A percentile compares a stretch with the other conserved stretches of the same genome.
Evolutionary conservation across 2,329 filamentous ascomycete species (phyloP).

Genomic region (Xylogone sp.): DNA sequence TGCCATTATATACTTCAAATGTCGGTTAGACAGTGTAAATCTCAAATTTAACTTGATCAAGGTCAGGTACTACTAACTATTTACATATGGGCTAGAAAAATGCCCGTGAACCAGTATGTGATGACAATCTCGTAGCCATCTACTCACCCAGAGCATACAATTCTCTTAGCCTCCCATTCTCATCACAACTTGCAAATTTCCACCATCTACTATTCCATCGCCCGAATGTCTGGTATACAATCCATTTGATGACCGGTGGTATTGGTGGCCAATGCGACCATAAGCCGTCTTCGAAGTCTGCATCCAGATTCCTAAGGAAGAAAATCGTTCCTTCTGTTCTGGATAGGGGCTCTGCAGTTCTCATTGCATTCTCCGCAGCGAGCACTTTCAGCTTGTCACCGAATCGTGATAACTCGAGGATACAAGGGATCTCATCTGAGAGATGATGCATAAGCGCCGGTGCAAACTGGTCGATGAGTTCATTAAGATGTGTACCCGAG

Average conservation of each 20-base stretch:
- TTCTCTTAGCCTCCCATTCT: too few species aligned
- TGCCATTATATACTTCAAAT: too few species aligned
- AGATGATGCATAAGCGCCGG: constrained; percentile 21
- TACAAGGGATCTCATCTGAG: constrained; percentile 21
- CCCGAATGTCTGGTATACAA: constrained; percentile 6
- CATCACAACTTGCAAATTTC: constrained; percentile 14
- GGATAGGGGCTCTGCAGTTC: constrained; percentile 5
- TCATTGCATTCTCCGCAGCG: constrained; percentile 6
- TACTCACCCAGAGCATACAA: too few species aligned
- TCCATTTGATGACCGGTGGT: constrained; percentile 7
- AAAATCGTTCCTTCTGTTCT: constrained; percentile 11
- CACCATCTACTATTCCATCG: constrained; percentile 12
- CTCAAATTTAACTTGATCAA: too few species aligned
- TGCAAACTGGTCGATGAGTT: constrained; percentile 26
- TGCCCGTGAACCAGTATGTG: too few species aligned
- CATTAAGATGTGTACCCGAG: constrained; percentile 6
- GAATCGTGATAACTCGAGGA: constrained; percentile 13
- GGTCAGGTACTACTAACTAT: too few species aligned
- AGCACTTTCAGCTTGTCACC: constrained; percentile 7
- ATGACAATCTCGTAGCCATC: too few species aligned
- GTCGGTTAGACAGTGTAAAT: too few species aligned
- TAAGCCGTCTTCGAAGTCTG: constrained; percentile 12
- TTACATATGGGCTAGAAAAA: too few species aligned
- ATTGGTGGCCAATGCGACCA: constrained; percentile 12
- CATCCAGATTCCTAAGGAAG: constrained; percentile 16